These are phyloP conservation scores for Hortaea werneckii DNA, from an alignment of 2,329 filamentous ascomycete species.

Conservation along the genomic window DNA sequence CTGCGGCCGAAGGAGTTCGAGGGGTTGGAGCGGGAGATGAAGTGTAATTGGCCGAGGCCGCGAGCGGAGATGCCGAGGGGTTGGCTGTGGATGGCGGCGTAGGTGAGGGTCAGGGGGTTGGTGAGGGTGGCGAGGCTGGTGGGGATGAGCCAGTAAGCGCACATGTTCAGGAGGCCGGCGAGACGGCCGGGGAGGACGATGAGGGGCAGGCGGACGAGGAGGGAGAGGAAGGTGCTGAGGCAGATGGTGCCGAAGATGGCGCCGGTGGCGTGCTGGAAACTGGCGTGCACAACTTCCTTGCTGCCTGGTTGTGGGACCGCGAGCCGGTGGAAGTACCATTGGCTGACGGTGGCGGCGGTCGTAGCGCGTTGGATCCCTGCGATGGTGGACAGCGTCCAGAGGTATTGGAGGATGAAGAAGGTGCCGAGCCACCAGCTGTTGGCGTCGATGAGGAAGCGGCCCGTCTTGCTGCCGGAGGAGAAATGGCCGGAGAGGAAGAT, in stretches of 20 bases:
- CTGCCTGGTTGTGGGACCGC: conserved; percentile 67
- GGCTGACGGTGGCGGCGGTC: conserved; percentile 87
- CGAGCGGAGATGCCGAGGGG: conserved; percentile 67
- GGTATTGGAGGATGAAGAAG: conserved; percentile 86
- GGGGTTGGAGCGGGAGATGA: conserved; percentile 62
- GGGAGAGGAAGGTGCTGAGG: conserved; percentile 69
- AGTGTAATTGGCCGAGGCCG: conserved; percentile 70
- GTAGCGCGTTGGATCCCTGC: conserved; percentile 82
- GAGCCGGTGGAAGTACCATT: conserved; percentile 98
- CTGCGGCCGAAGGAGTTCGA: conserved; percentile 42
- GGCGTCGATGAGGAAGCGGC: conserved; percentile 68
- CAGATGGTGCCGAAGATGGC: conserved; percentile 90
- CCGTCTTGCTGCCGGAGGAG: conserved; percentile 39
- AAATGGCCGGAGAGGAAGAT: conserved; percentile 91
- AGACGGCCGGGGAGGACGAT: conserved; percentile 71
- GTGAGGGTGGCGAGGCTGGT: conserved; percentile 77
- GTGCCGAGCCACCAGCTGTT: conserved; percentile 93
- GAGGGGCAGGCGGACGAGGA: conserved; percentile 74
- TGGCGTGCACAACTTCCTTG: conserved; percentile 70
- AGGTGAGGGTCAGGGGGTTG: conserved; percentile 85
- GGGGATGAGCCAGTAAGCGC: conserved; percentile 71
- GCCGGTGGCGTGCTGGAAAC: conserved; percentile 68
- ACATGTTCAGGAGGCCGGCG: conserved; percentile 57
- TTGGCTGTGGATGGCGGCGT: conserved; percentile 86
- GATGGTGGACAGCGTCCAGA: conserved; percentile 86